Percentiles rank a stretch among this genome's conserved stretches.
Conservation (phyloP, 768 basidiomycete genomes). For the Daedaleopsis nitida region DNA sequence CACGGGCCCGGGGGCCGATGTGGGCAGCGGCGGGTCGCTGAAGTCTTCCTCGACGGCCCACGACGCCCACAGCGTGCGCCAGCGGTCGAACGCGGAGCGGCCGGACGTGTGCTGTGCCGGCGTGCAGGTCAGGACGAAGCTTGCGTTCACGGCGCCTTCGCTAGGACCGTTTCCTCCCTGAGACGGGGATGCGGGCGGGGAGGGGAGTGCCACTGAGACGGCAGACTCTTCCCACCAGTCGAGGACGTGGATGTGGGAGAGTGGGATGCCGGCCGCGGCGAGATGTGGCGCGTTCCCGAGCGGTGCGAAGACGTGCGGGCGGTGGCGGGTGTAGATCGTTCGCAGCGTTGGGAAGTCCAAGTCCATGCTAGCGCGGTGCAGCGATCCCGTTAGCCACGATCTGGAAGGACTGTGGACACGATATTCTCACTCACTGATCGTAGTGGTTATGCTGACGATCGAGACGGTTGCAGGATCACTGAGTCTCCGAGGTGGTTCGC, state of each 20-base stretch:
- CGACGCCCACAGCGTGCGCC: constrained; percentile 63
- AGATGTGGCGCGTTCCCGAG: constrained; percentile 45
- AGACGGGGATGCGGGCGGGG: neutral
- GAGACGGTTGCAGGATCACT: neutral
- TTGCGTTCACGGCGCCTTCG: constrained; percentile 10
- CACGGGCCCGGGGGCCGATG: neutral
- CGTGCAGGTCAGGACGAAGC: constrained; percentile 56
- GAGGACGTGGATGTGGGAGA: constrained; percentile 40
- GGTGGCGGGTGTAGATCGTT: constrained; percentile 28
- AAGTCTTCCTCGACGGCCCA: constrained; percentile 59
- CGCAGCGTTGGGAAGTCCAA: constrained; percentile 36
- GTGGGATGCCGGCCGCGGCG: constrained; percentile 31
- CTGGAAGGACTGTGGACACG: neutral
- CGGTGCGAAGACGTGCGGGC: constrained; percentile 47
- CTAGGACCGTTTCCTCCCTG: too few species aligned
- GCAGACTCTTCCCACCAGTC: constrained; percentile 52
- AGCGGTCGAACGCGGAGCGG: constrained; percentile 50
- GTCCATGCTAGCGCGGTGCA: constrained; percentile 31
- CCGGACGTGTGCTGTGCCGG: constrained; percentile 68
- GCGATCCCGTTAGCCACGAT: neutral
- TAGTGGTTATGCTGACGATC: constrained; percentile 38
- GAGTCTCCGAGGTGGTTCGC: constrained; percentile 20
- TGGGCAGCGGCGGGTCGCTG: too few species aligned
- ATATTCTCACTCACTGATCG: constrained; percentile 31
- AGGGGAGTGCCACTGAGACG: constrained; percentile 33